Evolutionary conservation across 1,284 basidiomycete genomes (phyloP).

Genomic region (Heterobasidion annosum): DNA sequence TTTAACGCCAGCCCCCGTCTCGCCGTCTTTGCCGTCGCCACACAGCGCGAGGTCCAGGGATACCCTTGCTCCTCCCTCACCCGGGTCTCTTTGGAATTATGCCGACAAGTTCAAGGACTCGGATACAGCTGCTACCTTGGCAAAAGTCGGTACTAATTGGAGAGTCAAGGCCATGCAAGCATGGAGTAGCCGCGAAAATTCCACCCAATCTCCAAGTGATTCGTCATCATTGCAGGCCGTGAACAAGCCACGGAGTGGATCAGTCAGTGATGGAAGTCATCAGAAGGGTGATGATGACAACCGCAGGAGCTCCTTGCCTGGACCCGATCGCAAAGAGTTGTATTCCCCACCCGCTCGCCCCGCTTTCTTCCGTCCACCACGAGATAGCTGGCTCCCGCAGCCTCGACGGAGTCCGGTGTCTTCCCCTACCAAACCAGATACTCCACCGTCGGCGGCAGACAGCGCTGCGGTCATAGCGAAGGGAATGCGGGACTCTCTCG

Average conservation of each 20-base stretch:
- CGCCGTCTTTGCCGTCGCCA: conserved; percentile 21
- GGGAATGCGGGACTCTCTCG: conserved; percentile 32
- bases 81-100: conserved; percentile 45
- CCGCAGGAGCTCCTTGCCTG: conserved; percentile 34
- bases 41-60: conserved; percentile 10
- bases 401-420: conserved; percentile 20
- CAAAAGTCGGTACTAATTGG: conserved; percentile 70
- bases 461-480: conserved; percentile 19
- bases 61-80: conserved; percentile 6
- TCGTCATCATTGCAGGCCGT: conserved; percentile 5
- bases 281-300: conserved; percentile 11
- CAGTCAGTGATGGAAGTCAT: conserved; percentile 4
- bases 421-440: conserved; percentile 31
- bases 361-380: conserved; percentile 44
- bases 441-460: conserved; percentile 2
- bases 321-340: conserved; percentile 25
- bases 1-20: conserved; percentile 18
- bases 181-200: conserved; percentile 19
- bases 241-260: conserved; percentile 1
- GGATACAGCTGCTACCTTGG: conserved; percentile 55
- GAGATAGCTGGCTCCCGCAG: conserved; percentile 42
- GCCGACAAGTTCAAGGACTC: conserved; percentile 67
- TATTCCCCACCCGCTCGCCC: conserved; percentile 52
- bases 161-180: conserved; percentile 44
- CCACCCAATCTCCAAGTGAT: neutral